A percentile compares a stretch with the other conserved stretches of the same genome.
Conservation (phyloP, 2,329 filamentous ascomycete species). For the Cadophora sp. region DNA sequence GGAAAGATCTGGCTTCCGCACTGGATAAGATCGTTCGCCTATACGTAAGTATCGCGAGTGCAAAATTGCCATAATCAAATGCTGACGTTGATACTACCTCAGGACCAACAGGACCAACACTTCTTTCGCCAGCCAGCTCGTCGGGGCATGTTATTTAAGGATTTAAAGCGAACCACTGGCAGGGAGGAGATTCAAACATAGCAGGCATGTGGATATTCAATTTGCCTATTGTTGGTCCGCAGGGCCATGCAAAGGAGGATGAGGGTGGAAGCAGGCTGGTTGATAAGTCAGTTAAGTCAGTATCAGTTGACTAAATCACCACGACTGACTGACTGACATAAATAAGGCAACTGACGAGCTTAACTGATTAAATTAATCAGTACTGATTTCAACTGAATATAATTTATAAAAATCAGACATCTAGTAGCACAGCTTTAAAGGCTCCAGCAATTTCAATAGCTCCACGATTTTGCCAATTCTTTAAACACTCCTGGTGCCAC, state of each 20-base stretch:
- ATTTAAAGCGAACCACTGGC: too few species aligned
- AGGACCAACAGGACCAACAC: too few species aligned
- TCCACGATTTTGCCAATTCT: background rate
- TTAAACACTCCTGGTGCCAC: background rate
- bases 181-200: too few species aligned
- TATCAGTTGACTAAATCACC: background rate
- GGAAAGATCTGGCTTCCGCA: conserved; percentile 86
- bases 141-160: too few species aligned
- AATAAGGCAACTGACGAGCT: background rate
- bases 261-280: too few species aligned
- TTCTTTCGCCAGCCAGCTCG: too few species aligned
- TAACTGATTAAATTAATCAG: background rate
- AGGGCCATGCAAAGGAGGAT: too few species aligned
- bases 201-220: too few species aligned
- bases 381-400: background rate
- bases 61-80: background rate
- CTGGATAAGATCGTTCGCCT: conserved; percentile 99
- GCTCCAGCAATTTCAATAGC: too few species aligned
- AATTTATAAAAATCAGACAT: background rate
- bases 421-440: background rate
- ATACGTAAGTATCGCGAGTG: conserved; percentile 59
- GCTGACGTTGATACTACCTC: too few species aligned
- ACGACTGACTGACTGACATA: background rate
- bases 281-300: background rate
- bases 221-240: too few species aligned